A percentile compares a stretch with the other conserved stretches of the same genome.
Conservation (phyloP, 805 yeast species). For the Hanseniaspora lachancei region DNA sequence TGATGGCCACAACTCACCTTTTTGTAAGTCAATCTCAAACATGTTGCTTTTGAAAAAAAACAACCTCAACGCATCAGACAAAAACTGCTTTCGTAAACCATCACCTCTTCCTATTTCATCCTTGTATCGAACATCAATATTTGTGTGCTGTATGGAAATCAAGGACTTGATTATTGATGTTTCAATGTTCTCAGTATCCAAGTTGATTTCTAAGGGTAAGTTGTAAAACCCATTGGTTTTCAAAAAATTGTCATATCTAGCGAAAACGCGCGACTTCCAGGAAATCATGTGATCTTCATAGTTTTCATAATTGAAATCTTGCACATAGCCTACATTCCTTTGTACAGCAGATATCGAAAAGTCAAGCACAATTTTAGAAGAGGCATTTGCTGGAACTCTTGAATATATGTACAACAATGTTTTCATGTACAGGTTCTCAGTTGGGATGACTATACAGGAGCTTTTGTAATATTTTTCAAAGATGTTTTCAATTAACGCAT, state of each 20-base stretch:
- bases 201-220: background rate
- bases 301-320: background rate
- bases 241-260: too few species aligned
- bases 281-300: background rate
- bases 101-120: conserved; percentile 3
- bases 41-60: background rate
- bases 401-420: background rate
- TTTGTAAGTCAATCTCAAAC: background rate
- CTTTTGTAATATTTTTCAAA: background rate
- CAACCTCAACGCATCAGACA: background rate
- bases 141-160: background rate
- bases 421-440: background rate
- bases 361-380: background rate
- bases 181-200: background rate
- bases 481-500: background rate
- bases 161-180: background rate
- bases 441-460: background rate
- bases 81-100: conserved; percentile 6
- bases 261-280: background rate
- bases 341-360: background rate
- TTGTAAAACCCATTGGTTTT: background rate
- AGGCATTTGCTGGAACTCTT: background rate
- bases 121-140: background rate
- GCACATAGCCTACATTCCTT: too few species aligned
- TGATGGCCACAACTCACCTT: background rate